phyloP scores from a whole-genome alignment of 805 yeast genomes.

The Barnettozyma pratensis region DNA sequence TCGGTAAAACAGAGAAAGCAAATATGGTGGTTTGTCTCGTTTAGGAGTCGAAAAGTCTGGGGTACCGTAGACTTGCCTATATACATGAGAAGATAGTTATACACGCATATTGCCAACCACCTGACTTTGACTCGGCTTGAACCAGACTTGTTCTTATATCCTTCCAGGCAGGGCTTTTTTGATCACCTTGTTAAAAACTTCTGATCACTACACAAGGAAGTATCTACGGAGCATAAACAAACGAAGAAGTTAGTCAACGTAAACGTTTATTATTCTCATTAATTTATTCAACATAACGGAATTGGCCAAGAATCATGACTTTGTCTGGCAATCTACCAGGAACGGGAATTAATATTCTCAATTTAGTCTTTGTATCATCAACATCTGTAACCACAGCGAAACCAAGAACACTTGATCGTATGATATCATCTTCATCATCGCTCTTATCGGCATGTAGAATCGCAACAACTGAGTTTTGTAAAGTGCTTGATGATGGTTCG shows the following conservation, averaged over 20 bases:
- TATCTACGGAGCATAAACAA: too few relatives aligned
- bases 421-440: conserved; percentile 43
- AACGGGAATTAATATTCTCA: conserved; percentile 76
- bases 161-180: too few relatives aligned
- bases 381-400: conserved; percentile 54
- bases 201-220: too few relatives aligned
- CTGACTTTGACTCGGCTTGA: too few relatives aligned
- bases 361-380: conserved; percentile 66
- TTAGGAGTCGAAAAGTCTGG: too few relatives aligned
- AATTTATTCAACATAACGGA: conserved; percentile 72
- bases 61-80: too few relatives aligned
- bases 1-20: too few relatives aligned
- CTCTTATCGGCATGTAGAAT: conserved; percentile 45
- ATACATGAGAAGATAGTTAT: too few relatives aligned
- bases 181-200: too few relatives aligned
- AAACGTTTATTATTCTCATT: neutral
- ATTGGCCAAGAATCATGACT: conserved; percentile 68
- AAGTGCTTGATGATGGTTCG: conserved; percentile 44
- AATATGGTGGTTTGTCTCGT: too few relatives aligned
- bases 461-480: conserved; percentile 78
- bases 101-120: too few relatives aligned
- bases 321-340: conserved; percentile 81
- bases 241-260: neutral
- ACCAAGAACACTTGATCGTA: conserved; percentile 63
- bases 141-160: too few relatives aligned